These are phyloP conservation scores for Solanum etuberosum DNA, from an alignment of 257 asterid genomes.

Conservation along the genomic window DNA sequence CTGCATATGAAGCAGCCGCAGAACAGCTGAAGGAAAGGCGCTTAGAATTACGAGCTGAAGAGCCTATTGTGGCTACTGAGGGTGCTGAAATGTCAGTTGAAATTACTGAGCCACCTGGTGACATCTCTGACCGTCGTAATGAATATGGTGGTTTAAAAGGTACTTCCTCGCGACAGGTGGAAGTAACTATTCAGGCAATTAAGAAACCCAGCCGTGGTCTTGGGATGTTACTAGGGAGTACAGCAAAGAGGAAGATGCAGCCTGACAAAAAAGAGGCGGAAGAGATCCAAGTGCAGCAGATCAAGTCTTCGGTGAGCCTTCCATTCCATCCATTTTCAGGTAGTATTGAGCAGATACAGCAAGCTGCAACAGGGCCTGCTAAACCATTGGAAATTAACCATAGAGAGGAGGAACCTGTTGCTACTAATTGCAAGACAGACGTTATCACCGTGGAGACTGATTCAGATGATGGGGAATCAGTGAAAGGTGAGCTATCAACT, in stretches of 20 bases:
- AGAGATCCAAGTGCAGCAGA: slow-evolving; percentile 64
- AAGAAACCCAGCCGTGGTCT: slow-evolving; percentile 82
- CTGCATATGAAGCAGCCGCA: slow-evolving; percentile 63
- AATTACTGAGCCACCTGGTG: slow-evolving; percentile 21
- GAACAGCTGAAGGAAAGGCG: slow-evolving; percentile 48
- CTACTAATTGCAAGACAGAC: slow-evolving; percentile 21
- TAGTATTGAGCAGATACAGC: slow-evolving; percentile 16
- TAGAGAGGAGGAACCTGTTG: not conserved
- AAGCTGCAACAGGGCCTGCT: not conserved
- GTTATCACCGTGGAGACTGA: slow-evolving; percentile 38
- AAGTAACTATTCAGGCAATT: slow-evolving; percentile 56
- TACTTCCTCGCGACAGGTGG: slow-evolving; percentile 22
- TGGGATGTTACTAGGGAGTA: slow-evolving; percentile 70
- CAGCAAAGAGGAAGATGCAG: slow-evolving; percentile 65
- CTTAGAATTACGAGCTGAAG: slow-evolving; percentile 37
- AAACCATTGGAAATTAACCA: not conserved
- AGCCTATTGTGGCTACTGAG: slow-evolving; percentile 25
- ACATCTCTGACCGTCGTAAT: not conserved
- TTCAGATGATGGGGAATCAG: slow-evolving; percentile 32
- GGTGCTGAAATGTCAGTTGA: slow-evolving; percentile 33
- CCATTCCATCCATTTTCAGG: slow-evolving; percentile 61
- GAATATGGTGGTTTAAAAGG: slow-evolving; percentile 10
- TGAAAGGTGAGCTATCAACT: slow-evolving; percentile 7
- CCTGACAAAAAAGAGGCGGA: slow-evolving; percentile 40
- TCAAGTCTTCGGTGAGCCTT: slow-evolving; percentile 61